Base-by-base conservation (phyloP, 2,329 filamentous ascomycete genomes). In the Trichoderma lentiforme region DNA sequence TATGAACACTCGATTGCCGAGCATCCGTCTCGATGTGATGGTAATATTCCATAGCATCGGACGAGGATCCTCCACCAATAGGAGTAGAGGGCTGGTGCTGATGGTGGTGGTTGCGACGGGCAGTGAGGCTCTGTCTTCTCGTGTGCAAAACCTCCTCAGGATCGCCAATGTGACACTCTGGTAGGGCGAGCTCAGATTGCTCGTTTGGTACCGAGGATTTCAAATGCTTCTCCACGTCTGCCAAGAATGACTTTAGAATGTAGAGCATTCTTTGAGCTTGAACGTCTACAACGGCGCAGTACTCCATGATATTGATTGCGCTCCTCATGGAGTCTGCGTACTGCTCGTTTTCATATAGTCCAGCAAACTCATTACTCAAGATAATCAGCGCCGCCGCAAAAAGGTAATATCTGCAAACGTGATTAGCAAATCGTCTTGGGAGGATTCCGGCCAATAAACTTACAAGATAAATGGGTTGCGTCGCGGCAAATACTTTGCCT, bases 381-480 rank as follows among this genome's bases (percentile, higher is more conserved):
- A 89, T 81, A 36, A 89, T 82, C 2, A 90, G 81, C 0, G 84
- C 82, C 1, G 88, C 85, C 6, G 87, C 82, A 73, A 89, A 89
- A 51, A 90, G 81, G 69, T 87, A 88, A 75, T 89, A 86, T 74
- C 88, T 21, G n/a, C 6, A 6, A 51, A 1, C 28, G n/a, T 32
- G 73, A 32, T 24, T 14, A 57, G 15, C 6, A 4, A 12, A 15
- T 28, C 32, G 12, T 21, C 28, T 18, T 53, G 6, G 12, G 11
- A 0, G 4, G 4, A 3, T 14, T 34, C 73, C 63, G 57, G 36
- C 71, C 21, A 61, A 61, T 12, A 11, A 2, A 79, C 87, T 81
- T 78, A 89, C 88, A 89, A 83, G 67, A 88, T 81, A 72, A 89
- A 88, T 0, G 87, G 87, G 73, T 89, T 86, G 61, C 86, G 82